A percentile compares a stretch with the other conserved stretches of the same genome.
phyloP scores from a whole-genome alignment of 2,329 filamentous ascomycete genomes.

The Colletotrichum viniferum region DNA sequence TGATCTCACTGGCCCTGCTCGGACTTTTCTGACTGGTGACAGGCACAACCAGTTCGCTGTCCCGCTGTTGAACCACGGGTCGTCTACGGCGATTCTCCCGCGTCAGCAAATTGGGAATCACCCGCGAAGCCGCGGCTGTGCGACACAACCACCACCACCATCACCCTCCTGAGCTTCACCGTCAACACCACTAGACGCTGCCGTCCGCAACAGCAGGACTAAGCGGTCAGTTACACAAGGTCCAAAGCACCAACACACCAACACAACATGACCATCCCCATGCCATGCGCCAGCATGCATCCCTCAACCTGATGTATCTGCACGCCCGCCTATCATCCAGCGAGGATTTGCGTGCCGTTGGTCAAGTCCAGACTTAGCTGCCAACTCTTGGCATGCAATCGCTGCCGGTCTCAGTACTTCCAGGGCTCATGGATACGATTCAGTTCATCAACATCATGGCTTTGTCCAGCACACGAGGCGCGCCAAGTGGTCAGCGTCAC shows the following conservation, averaged over 20 bases:
- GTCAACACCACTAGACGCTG: background rate
- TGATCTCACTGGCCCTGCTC: background rate
- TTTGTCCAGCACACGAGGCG: background rate
- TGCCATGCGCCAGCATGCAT: background rate
- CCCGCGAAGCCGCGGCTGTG: conserved; percentile 6
- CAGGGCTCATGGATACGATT: background rate
- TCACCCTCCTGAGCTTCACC: background rate
- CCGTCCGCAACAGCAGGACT: background rate
- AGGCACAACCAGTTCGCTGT: background rate
- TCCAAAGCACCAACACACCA: background rate
- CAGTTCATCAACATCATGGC: background rate
- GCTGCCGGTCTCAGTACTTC: background rate
- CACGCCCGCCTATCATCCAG: background rate
- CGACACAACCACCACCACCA: background rate
- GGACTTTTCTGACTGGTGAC: background rate
- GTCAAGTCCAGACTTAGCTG: background rate
- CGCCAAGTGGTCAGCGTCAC: conserved; percentile 8
- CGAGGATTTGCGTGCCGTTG: background rate
- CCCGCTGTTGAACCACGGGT: background rate
- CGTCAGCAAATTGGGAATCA: conserved; percentile 9
- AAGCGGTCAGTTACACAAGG: conserved; percentile 7
- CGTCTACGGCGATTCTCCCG: background rate
- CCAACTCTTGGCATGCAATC: background rate
- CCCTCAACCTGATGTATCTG: background rate
- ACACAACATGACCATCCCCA: background rate